Evolutionary conservation across 2,329 filamentous ascomycete species (phyloP).

Genomic region (Dendryphion nanum): DNA sequence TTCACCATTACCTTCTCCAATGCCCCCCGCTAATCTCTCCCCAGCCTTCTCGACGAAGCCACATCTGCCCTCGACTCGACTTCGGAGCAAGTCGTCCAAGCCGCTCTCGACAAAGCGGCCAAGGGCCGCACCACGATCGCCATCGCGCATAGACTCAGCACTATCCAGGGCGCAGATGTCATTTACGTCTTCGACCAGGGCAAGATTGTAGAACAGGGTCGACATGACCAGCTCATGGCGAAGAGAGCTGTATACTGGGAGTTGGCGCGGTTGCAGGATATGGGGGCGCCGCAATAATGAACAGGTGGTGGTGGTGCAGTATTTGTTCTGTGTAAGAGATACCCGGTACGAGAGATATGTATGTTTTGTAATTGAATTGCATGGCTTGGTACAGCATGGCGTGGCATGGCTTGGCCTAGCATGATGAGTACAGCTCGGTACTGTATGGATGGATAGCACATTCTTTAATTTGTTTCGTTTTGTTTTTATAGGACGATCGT

Average conservation of each 20-base stretch:
- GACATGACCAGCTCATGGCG: constrained; percentile 61
- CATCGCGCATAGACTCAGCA: constrained; percentile 86
- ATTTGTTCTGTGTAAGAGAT: no score
- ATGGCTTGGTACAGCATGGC: no score
- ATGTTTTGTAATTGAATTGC: no score
- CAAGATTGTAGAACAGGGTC: constrained; percentile 79
- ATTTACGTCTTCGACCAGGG: constrained; percentile 98
- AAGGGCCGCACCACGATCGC: constrained; percentile 90
- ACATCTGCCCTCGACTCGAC: constrained; percentile 38
- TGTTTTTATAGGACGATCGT: no score
- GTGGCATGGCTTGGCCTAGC: no score
- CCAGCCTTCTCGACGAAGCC: constrained; percentile 40
- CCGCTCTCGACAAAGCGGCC: constrained; percentile 75
- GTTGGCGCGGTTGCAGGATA: constrained; percentile 34
- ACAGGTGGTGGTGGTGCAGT: no score
- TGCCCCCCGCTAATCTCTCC: no score
- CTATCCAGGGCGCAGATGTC: constrained; percentile 89
- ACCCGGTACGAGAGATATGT: no score
- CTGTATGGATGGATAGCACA: no score
- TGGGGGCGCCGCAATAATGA: constrained; percentile 34
- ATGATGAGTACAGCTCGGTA: no score
- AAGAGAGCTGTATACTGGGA: constrained; percentile 43
- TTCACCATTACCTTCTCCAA: no score
- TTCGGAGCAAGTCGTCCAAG: constrained; percentile 74
- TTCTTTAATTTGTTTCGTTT: no score